phyloP scores from a whole-genome alignment of 805 yeast genomes.

The Myxozyma monticola region DNA sequence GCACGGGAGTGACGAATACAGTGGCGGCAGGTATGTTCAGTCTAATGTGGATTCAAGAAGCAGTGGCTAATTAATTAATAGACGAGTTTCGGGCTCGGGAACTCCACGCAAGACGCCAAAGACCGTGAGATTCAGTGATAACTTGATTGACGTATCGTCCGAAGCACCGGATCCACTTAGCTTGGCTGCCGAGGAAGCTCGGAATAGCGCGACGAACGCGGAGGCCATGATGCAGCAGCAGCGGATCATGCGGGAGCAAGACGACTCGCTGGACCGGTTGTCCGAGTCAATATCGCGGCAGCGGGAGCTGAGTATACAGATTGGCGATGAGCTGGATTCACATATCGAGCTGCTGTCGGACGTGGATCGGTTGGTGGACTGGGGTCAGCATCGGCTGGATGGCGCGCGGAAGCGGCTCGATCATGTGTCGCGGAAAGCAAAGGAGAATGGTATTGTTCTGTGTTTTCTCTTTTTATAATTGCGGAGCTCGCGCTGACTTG shows the following conservation, averaged over 20 bases:
- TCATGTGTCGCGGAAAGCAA: constrained; percentile 41
- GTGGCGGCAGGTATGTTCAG: too few relatives aligned
- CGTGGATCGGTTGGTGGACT: constrained; percentile 42
- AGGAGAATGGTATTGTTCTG: constrained; percentile 39
- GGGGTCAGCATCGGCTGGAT: constrained; percentile 38
- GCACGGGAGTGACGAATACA: background rate
- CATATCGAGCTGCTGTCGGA: constrained; percentile 43
- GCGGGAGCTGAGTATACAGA: constrained; percentile 42
- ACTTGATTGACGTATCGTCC: constrained; percentile 32
- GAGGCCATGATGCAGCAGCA: constrained; percentile 34
- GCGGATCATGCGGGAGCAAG: constrained; percentile 42
- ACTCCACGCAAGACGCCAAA: constrained; percentile 14
- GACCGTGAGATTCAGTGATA: constrained; percentile 37
- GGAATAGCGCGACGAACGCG: constrained; percentile 20
- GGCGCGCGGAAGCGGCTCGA: constrained; percentile 40
- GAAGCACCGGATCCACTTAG: constrained; percentile 24
- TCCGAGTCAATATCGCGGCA: constrained; percentile 42
- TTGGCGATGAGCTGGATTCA: constrained; percentile 41
- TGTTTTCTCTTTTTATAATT: background rate
- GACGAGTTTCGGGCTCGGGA: background rate
- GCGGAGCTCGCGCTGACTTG: background rate
- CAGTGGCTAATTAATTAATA: too few relatives aligned
- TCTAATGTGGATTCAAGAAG: too few relatives aligned
- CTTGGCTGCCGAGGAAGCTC: constrained; percentile 23
- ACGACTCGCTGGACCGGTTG: constrained; percentile 41